Base-by-base conservation (phyloP, 805 yeast genomes). In the Kodamaea laetipori region DNA sequence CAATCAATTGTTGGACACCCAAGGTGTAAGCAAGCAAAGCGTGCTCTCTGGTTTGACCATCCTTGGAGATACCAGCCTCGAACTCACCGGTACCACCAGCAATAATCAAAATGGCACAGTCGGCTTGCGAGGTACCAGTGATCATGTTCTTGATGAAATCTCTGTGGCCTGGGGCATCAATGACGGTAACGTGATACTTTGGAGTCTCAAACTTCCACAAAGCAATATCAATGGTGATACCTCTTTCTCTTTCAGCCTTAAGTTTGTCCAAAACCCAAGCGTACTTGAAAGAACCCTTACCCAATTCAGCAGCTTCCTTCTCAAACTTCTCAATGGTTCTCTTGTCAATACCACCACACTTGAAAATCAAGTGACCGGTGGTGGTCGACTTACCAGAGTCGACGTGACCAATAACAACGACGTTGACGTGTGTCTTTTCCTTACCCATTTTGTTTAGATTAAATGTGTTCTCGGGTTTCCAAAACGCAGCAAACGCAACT, bases 381-480 rank as follows among this genome's bases (percentile, higher is more conserved):
- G 97, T 90, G 72, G 97, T 90, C 57, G 97, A 92, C 81, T 87
- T 48, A 65, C 73, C 73, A 67, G 97, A 90, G 80, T 92, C 98
- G 97, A 92, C 98, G 96, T 92, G 98, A 78, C 98, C 98, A 77
- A 92, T 92, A 73, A 92, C 98, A 77, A 92, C 99, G 80, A 92
- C 95, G 96, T 92, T 92, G 81, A 92, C 86, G 87, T 92, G 98
- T 77, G 81, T 69, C 86, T 92, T 90, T 70, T 83, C 96, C 78
- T 89, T 89, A 84, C 96, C 96, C 95, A 69, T 69, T 47, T 2
- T 46, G 34, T 15, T 30, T 42, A 18, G n/a, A n/a, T n/a, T n/a
- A n/a, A n/a, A n/a, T n/a, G n/a, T n/a, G n/a, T n/a, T n/a, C n/a
- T n/a, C n/a, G n/a, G n/a, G n/a, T n/a, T n/a, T n/a, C n/a, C n/a